phyloP scores from a whole-genome alignment of 352 stramenopile species.

The Aphanomyces invadans region DNA sequence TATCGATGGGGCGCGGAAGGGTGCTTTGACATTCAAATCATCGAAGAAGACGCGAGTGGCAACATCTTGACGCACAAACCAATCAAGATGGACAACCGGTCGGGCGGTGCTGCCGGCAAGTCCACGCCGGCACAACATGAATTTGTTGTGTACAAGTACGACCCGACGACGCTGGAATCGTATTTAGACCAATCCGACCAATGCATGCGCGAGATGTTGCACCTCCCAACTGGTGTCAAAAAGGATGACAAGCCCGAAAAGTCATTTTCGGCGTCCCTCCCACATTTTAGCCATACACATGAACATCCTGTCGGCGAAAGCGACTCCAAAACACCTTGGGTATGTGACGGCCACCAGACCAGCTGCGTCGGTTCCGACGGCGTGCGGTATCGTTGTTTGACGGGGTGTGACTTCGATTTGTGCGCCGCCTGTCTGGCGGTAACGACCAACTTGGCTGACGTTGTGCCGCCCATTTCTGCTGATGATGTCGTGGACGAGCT shows the following conservation, averaged over 20 bases:
- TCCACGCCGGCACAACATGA: constrained; percentile 36
- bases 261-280: background rate
- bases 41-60: constrained; percentile 43
- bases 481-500: no score
- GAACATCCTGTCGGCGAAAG: constrained; percentile 43
- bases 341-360: constrained; percentile 54
- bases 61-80: constrained; percentile 40
- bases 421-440: constrained; percentile 47
- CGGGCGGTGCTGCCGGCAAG: constrained; percentile 25
- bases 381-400: constrained; percentile 52
- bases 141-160: constrained; percentile 55
- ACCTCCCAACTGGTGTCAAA: constrained; percentile 28
- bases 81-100: constrained; percentile 32
- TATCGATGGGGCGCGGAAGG: constrained; percentile 70
- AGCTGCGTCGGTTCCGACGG: constrained; percentile 48
- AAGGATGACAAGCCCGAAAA: constrained; percentile 22
- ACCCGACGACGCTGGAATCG: constrained; percentile 38
- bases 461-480: no score
- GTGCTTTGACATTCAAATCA: constrained; percentile 67
- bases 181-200: constrained; percentile 45
- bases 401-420: constrained; percentile 68
- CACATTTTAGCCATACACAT: constrained; percentile 43
- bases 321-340: constrained; percentile 52
- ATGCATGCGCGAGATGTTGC: constrained; percentile 50
- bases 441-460: no score